phyloP scores from a whole-genome alignment of 352 stramenopile species.

The Phytophthora aleatoria region DNA sequence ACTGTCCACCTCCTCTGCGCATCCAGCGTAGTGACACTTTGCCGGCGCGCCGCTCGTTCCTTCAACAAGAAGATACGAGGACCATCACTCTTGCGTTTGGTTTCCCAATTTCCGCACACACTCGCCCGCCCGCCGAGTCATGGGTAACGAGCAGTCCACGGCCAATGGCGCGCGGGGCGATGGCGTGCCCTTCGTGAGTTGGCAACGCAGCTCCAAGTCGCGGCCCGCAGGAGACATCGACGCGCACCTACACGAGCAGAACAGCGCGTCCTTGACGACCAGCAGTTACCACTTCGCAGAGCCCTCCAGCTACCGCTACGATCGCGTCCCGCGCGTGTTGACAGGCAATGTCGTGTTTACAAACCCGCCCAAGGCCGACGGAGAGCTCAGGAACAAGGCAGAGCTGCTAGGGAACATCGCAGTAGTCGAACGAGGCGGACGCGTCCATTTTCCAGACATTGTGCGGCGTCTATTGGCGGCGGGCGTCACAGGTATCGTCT shows the following conservation, averaged over 20 bases:
- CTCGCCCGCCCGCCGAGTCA: conserved; percentile 9
- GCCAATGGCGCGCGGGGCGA: conserved; percentile 39
- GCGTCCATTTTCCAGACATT: conserved; percentile 87
- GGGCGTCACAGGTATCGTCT: conserved; percentile 74
- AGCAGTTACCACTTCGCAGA: conserved; percentile 79
- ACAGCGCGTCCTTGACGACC: conserved; percentile 16
- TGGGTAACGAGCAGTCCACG: conserved; percentile 69
- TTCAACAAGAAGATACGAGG: conserved; percentile 17
- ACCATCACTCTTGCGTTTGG: conserved; percentile 34
- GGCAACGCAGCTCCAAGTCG: conserved; percentile 41
- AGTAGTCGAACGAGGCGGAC: conserved; percentile 76
- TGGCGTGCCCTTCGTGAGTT: conserved; percentile 76
- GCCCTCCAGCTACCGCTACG: conserved; percentile 82
- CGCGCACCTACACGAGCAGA: conserved; percentile 40
- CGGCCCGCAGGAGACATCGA: conserved; percentile 24
- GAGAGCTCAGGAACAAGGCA: conserved; percentile 63
- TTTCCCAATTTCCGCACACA: conserved; percentile 12
- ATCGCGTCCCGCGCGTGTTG: conserved; percentile 59
- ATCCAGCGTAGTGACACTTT: neutral
- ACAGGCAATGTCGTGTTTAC: conserved; percentile 60
- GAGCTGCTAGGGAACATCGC: conserved; percentile 72
- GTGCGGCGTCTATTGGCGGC: conserved; percentile 68
- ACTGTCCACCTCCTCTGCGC: neutral
- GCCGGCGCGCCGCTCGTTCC: conserved; percentile 1
- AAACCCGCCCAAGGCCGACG: conserved; percentile 69